These are phyloP conservation scores for Pythium coloratum DNA, from an alignment of 352 stramenopile species.

Conservation along the genomic window DNA sequence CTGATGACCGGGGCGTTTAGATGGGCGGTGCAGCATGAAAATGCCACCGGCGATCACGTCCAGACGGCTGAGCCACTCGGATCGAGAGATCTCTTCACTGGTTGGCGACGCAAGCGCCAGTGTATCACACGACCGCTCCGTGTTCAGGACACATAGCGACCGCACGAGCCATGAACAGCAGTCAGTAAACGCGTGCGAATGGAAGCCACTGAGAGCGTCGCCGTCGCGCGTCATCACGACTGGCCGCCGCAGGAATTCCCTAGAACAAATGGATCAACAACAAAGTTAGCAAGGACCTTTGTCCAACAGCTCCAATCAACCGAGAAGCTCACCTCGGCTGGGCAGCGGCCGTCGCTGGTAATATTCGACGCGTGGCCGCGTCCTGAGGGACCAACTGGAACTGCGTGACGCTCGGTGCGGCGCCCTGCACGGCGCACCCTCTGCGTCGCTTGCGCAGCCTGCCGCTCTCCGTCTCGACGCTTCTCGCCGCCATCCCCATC, in stretches of 20 bases:
- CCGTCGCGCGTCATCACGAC: conserved; percentile 17
- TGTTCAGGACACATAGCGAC: conserved; percentile 58
- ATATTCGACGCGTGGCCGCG: neutral
- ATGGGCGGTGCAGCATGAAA: conserved; percentile 50
- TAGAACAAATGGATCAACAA: neutral
- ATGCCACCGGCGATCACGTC: conserved; percentile 50
- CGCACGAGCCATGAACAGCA: conserved; percentile 36
- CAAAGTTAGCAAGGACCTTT: neutral
- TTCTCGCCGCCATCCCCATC: conserved; percentile 48
- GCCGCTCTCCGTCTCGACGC: conserved; percentile 18
- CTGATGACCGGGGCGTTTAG: conserved; percentile 34
- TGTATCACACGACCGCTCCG: conserved; percentile 69
- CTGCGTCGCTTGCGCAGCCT: conserved; percentile 20
- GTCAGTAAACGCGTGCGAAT: conserved; percentile 46
- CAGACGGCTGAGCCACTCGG: conserved; percentile 44
- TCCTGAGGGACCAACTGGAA: conserved; percentile 51
- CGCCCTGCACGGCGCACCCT: conserved; percentile 2
- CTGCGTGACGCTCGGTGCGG: conserved; percentile 33
- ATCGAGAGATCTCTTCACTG: neutral
- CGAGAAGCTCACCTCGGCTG: conserved; percentile 5
- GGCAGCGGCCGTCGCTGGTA: neutral
- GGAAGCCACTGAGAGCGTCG: conserved; percentile 42
- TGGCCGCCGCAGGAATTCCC: conserved; percentile 24
- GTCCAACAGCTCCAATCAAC: neutral
- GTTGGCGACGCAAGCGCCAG: conserved; percentile 23